Conservation (phyloP, 345 rosid species). For the Punica granatum region DNA sequence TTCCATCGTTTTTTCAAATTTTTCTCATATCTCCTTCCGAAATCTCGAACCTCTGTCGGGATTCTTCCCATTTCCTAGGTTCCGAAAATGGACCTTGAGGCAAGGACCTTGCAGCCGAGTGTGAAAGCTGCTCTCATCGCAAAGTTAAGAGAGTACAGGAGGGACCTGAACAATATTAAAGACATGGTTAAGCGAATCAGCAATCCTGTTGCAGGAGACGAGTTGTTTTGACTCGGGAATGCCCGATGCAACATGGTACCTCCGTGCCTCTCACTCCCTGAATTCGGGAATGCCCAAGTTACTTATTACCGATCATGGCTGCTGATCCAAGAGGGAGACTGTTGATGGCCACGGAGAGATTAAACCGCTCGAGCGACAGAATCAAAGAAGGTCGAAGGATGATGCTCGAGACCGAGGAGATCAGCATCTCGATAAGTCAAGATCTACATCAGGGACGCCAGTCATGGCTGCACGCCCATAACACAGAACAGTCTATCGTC, state of each 20-base stretch:
- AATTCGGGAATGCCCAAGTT: not conserved
- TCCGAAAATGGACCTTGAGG: slow-evolving; percentile 57
- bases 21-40: no score
- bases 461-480: slow-evolving; percentile 48
- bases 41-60: not conserved
- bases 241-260: slow-evolving; percentile 32
- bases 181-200: slow-evolving; percentile 28
- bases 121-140: slow-evolving; percentile 36
- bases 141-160: slow-evolving; percentile 42
- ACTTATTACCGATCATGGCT: slow-evolving; percentile 8
- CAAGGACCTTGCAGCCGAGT: slow-evolving; percentile 40
- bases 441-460: slow-evolving; percentile 58
- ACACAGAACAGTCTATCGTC: slow-evolving; percentile 22
- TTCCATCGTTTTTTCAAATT: not conserved
- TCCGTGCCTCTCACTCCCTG: slow-evolving; percentile 1
- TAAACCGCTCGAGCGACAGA: slow-evolving; percentile 45
- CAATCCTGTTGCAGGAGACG: slow-evolving; percentile 28
- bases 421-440: slow-evolving; percentile 59
- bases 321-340: slow-evolving; percentile 55
- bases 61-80: slow-evolving; percentile 20
- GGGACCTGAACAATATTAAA: slow-evolving; percentile 40
- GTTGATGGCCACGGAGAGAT: slow-evolving; percentile 49
- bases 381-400: slow-evolving; percentile 56
- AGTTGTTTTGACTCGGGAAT: slow-evolving; percentile 36
- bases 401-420: slow-evolving; percentile 67